A percentile compares a stretch with the other conserved stretches of the same genome.
These are phyloP conservation scores for Paramecium bursaria DNA, from an alignment of 73 alveolate species.

Conservation along the genomic window DNA sequence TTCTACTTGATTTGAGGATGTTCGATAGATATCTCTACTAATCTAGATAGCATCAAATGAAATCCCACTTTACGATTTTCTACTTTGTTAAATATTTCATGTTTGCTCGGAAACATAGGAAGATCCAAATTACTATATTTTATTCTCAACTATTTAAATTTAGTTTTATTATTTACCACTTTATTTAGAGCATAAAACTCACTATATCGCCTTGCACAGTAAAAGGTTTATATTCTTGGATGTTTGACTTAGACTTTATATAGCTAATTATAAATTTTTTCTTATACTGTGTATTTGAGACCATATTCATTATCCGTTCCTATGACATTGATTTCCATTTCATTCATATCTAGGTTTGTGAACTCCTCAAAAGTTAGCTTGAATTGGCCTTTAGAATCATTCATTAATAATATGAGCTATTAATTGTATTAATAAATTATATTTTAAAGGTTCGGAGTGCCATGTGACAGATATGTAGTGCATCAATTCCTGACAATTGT, in stretches of 20 bases:
- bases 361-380: slow-evolving; percentile 44
- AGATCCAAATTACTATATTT: slow-evolving; percentile 52
- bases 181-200: slow-evolving; percentile 53
- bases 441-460: too few relatives aligned
- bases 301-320: slow-evolving; percentile 61
- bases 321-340: slow-evolving; percentile 1
- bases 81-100: slow-evolving; percentile 4
- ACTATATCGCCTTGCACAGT: slow-evolving; percentile 34
- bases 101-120: slow-evolving; percentile 52
- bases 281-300: slow-evolving; percentile 2
- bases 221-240: slow-evolving; percentile 14
- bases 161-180: slow-evolving; percentile 21
- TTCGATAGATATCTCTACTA: slow-evolving; percentile 21
- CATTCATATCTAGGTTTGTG: neutral
- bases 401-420: too few relatives aligned
- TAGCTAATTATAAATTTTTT: neutral
- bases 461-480: too few relatives aligned
- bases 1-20: slow-evolving; percentile 26
- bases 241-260: slow-evolving; percentile 48
- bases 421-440: too few relatives aligned
- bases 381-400: too few relatives aligned
- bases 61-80: slow-evolving; percentile 59
- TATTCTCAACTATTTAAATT: neutral
- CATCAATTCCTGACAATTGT: too few relatives aligned
- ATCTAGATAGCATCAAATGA: slow-evolving; percentile 27